A percentile compares a stretch with the other conserved stretches of the same genome.
These are phyloP conservation scores for Tricholoma sp. DNA, from an alignment of 768 basidiomycete genomes.

Conservation along the genomic window DNA sequence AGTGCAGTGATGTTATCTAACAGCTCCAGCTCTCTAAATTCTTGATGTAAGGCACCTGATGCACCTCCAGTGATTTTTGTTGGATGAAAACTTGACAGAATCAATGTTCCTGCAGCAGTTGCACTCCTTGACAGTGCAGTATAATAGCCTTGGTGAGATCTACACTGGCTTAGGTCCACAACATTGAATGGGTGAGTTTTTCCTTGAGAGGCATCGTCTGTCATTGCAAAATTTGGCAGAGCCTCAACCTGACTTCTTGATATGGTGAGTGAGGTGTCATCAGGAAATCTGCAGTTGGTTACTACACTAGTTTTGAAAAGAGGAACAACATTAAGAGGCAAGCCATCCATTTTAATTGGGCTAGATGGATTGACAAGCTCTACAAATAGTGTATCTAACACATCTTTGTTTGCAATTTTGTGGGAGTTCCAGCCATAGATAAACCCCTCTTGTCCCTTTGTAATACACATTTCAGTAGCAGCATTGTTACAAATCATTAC, in stretches of 20 bases:
- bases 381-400: conserved; percentile 27
- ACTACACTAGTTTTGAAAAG: conserved; percentile 2
- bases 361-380: conserved; percentile 18
- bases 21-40: too few species aligned
- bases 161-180: conserved; percentile 15
- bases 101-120: too few species aligned
- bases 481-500: too few species aligned
- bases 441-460: conserved; percentile 17
- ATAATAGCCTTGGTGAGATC: too few species aligned
- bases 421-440: conserved; percentile 23
- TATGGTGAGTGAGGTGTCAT: conserved; percentile 10
- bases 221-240: conserved; percentile 20
- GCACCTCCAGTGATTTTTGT: too few species aligned
- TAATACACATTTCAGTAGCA: too few species aligned
- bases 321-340: conserved; percentile 30
- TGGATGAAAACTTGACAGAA: too few species aligned
- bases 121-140: too few species aligned
- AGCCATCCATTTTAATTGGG: conserved; percentile 17
- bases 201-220: conserved; percentile 23
- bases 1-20: too few species aligned
- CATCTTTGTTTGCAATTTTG: conserved; percentile 8
- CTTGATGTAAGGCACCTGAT: too few species aligned
- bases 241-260: conserved; percentile 17
- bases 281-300: conserved; percentile 7
- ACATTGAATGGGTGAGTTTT: conserved; percentile 22